Evolutionary conservation across 1,139 yeast genomes (phyloP).

Genomic region (Suhomyces choctaworum): DNA sequence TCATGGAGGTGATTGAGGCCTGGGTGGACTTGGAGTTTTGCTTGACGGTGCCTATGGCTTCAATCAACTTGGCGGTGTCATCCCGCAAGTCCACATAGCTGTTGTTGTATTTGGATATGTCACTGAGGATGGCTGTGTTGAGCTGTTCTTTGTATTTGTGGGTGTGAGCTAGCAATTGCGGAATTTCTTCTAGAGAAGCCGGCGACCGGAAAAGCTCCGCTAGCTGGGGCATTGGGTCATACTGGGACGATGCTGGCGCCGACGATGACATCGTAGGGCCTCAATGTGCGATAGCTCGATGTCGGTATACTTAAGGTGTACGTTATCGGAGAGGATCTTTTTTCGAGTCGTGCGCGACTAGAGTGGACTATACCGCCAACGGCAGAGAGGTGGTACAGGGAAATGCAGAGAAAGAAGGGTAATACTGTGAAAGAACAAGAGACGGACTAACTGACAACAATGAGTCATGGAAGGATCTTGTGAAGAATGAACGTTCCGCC

Average conservation of each 20-base stretch:
- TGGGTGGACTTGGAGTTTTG: slow-evolving; percentile 50
- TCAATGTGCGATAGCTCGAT: not conserved
- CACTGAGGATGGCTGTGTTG: slow-evolving; percentile 38
- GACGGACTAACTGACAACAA: too few species aligned
- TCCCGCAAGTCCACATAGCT: slow-evolving; percentile 31
- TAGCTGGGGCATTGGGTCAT: slow-evolving; percentile 39
- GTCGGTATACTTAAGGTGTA: too few species aligned
- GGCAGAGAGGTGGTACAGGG: too few species aligned
- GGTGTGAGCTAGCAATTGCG: slow-evolving; percentile 40
- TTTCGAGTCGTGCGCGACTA: slow-evolving; percentile 1
- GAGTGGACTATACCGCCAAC: too few species aligned
- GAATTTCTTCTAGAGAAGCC: slow-evolving; percentile 46
- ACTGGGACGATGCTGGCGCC: slow-evolving; percentile 15
- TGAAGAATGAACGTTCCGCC: too few species aligned
- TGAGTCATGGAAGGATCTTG: too few species aligned
- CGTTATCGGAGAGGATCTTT: not conserved
- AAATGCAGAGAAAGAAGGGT: too few species aligned
- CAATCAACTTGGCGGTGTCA: slow-evolving; percentile 51
- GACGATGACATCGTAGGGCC: slow-evolving; percentile 3
- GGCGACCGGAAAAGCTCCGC: slow-evolving; percentile 42
- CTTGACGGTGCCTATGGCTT: slow-evolving; percentile 30
- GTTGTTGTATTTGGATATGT: slow-evolving; percentile 31
- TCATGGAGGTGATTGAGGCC: slow-evolving; percentile 63
- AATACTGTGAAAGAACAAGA: too few species aligned
- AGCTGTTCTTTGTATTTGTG: slow-evolving; percentile 49